Evolutionary conservation across 352 stramenopile species (phyloP).

Genomic region (Elongisporangium undulatum): DNA sequence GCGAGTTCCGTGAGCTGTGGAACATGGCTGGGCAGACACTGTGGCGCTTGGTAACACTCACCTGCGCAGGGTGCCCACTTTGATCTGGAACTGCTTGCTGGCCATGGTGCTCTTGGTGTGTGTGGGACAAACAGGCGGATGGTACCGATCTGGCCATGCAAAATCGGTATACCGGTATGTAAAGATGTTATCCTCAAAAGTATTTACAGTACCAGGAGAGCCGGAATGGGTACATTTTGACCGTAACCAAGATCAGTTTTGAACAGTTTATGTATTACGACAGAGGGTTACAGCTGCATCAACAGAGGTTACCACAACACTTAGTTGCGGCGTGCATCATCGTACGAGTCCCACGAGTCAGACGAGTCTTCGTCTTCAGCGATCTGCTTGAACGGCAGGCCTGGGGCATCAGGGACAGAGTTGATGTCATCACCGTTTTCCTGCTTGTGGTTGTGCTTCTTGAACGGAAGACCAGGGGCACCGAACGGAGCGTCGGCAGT

Average conservation of each 20-base stretch:
- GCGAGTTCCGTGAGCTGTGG: neutral
- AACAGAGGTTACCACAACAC: neutral
- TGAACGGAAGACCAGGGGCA: neutral
- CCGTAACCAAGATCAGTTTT: too few species aligned
- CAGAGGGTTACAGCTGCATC: neutral
- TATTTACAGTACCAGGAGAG: too few species aligned
- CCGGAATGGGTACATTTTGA: neutral
- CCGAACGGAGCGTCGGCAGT: neutral
- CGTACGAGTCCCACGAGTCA: neutral
- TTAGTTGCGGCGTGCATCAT: neutral
- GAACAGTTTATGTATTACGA: neutral
- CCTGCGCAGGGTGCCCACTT: conserved; percentile 72
- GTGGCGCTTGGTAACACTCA: conserved; percentile 8
- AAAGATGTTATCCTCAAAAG: too few species aligned
- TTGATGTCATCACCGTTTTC: too few species aligned
- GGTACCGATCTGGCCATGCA: conserved; percentile 1
- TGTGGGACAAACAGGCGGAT: neutral
- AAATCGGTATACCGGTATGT: conserved; percentile 4
- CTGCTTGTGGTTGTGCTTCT: neutral
- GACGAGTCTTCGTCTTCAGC: neutral
- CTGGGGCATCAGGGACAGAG: too few species aligned
- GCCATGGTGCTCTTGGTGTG: conserved; percentile 23
- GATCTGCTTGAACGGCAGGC: too few species aligned
- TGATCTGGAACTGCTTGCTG: conserved; percentile 78
- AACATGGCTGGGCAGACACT: neutral